Evolutionary conservation across 2,329 filamentous ascomycete species (phyloP).

Genomic region (Colletotrichum viniferum): DNA sequence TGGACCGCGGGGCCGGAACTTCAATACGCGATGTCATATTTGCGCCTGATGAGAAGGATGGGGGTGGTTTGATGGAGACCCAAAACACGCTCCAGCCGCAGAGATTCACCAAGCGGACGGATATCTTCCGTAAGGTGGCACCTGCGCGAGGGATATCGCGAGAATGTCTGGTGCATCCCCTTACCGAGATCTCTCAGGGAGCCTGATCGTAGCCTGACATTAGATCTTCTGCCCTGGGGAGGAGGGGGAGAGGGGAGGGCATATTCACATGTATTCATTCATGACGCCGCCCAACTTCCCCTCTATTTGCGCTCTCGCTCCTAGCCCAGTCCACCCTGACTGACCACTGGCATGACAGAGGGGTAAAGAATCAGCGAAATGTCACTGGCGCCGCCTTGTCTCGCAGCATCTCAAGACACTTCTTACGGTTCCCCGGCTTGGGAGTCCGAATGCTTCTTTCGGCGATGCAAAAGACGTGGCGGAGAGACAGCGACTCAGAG

Average conservation of each 20-base stretch:
- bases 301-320: not conserved
- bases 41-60: not conserved
- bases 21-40: not conserved
- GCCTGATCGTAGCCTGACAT: not conserved
- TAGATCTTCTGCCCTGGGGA: not conserved
- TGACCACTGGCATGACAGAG: not conserved
- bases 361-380: not conserved
- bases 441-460: not conserved
- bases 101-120: not conserved
- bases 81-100: not conserved
- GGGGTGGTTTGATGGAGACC: not conserved
- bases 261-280: slow-evolving; percentile 3
- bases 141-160: not conserved
- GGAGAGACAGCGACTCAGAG: not conserved
- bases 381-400: not conserved
- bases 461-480: not conserved
- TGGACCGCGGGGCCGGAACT: not conserved
- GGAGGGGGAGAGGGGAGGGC: not conserved
- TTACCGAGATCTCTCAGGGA: not conserved
- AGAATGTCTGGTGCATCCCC: not conserved
- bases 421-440: not conserved
- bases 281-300: not conserved
- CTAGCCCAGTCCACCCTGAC: not conserved
- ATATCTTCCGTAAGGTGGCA: not conserved
- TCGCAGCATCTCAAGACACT: not conserved